Base-by-base conservation (phyloP, 1,139 yeast species). In the Candida tetrigidarum region DNA sequence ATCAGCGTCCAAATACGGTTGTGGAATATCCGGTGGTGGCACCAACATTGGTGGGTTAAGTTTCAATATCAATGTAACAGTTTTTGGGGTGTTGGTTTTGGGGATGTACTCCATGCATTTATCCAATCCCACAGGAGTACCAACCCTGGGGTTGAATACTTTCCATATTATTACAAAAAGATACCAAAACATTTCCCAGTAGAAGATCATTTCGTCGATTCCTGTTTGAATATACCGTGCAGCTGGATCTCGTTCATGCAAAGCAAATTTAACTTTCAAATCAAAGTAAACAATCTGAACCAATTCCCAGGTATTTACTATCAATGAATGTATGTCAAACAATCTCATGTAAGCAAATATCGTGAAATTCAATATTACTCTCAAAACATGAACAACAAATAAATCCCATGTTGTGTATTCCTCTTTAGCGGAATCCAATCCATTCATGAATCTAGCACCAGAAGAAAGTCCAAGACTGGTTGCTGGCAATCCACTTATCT, bases 21-120 rank as follows among this genome's bases (percentile, higher is more conserved):
- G 63, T 1, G 81, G 81, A 7, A 72, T 50, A 7, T 62, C 66
- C 3, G 77, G 71, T 22, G 79, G 78, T 18, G 62, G 50, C 2
- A 51, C 43, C 2, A 55, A 40, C 7, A 47, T 14, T 23, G 48
- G 45, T 2, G 50, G 46, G 20, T 55, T 49, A 15, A 49, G 39
- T 14, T 53, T 49, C 20, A 62, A 52, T 5, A 66, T 43, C 16
- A 63, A 43, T 3, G 58, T 47, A 5, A 60, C 44, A 10, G 63
- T 55, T 8, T 40, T 37, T 5, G 69, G 67, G 10, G 57, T 47
- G 6, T 41, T 41, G 7, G 49, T 39, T 9, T 40, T 38, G 3
- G 62, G 60, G 3, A 60, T 39, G n/a, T 47, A 42, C 3, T 45
- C 43, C 29, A 48, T 40, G 32, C 51, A 48, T 16, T 50, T 47